Conservation (phyloP, 2,329 filamentous ascomycete species). For the Rasamsonia emersonii region DNA sequence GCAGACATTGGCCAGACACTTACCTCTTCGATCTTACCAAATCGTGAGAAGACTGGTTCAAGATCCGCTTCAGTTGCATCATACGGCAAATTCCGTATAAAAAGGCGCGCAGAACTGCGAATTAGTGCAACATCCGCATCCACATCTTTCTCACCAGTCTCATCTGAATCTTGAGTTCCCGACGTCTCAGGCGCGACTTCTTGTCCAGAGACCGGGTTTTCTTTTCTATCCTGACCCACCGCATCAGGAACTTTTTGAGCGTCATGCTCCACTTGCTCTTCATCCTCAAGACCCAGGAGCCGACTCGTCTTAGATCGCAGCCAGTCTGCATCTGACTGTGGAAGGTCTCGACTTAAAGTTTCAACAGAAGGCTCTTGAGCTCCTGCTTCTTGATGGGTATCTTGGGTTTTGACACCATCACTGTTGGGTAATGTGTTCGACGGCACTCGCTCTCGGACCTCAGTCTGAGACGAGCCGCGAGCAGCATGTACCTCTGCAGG, state of each 20-base stretch:
- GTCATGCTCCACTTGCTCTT: constrained; percentile 33
- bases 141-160: constrained; percentile 15
- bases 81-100: constrained; percentile 83
- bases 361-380: constrained; percentile 11
- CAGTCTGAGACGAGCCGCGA: neutral
- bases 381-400: constrained; percentile 6
- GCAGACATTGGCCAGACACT: constrained; percentile 32
- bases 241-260: constrained; percentile 15
- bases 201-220: constrained; percentile 2
- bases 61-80: constrained; percentile 69
- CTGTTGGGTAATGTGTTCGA: neutral
- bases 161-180: constrained; percentile 4
- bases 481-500: neutral
- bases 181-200: neutral
- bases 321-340: constrained; percentile 75
- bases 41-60: constrained; percentile 57
- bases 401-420: constrained; percentile 1
- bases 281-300: constrained; percentile 72
- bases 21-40: constrained; percentile 81
- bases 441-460: neutral
- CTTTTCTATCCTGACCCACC: constrained; percentile 10
- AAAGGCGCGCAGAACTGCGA: constrained; percentile 66
- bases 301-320: constrained; percentile 80
- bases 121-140: constrained; percentile 53
- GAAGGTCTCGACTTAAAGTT: constrained; percentile 21